Evolutionary conservation across 2,329 filamentous ascomycete species (phyloP), one percentile per base, ranked within the genome.

Genomic region (Claviceps africana): DNA sequence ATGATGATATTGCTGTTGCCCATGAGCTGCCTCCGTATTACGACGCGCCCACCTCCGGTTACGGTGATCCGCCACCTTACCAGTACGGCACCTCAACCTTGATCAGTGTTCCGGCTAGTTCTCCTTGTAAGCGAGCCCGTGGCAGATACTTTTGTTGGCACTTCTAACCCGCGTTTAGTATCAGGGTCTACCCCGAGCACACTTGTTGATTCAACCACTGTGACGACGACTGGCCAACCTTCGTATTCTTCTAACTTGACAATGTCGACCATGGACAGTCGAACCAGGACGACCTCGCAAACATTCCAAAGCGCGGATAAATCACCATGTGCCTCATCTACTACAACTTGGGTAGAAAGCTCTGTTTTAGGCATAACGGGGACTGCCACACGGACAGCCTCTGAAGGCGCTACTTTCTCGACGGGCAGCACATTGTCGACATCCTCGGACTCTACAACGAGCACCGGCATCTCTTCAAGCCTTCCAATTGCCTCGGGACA

Each of bases 21-120:
- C 47, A 53, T 42, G 53, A 55, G 33, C 28, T 42, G 19, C 54
- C 48, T 30, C 50, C 46, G 2, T 45, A 54, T n/a, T 55, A 60
- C 48, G 53, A 51, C 10, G 55, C 57, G 28, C 56, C 58, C 25
- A 54, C 45, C 33, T 55, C 57, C 28, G 46, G 40, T 40, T 58
- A 59, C 45, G 55, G 55, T 3, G 51, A 54, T 42, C 54, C 54
- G 11, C 56, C 58, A 50, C 56, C 58, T 7, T 60, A 60, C 44
- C 51, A 53, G 37, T 54, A 56, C 21, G 57, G 53, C 15, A 56
- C 53, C 22, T 55, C 56, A 10, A 49, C 44, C n/a, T 51, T 40
- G 31, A 30, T 39, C 9, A 39, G 17, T 37, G 42, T 39, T 7
- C 22, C 47, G 30, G 11, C 25, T 44, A 37, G 48, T 25, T 35